Percentiles rank a stretch among this genome's conserved stretches.
These are phyloP conservation scores for Delitschia confertaspora DNA, from an alignment of 495 filamentous ascomycete species.

Conservation along the genomic window DNA sequence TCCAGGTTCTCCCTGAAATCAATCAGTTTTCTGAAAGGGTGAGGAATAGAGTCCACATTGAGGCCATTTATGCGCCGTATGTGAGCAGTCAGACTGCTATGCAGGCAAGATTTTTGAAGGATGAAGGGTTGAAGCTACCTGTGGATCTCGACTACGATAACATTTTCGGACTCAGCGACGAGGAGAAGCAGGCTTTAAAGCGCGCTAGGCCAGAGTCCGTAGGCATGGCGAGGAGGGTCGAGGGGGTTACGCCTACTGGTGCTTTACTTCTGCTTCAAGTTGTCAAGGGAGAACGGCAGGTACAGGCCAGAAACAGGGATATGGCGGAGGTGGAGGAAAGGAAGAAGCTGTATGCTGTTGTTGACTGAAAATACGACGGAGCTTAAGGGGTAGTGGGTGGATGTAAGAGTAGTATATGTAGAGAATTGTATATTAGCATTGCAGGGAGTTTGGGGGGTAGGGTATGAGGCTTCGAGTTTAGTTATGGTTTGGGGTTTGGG, in stretches of 20 bases:
- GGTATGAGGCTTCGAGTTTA: no score
- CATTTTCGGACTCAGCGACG: slow-evolving; percentile 64
- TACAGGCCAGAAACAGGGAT: slow-evolving; percentile 11
- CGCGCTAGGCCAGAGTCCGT: slow-evolving; percentile 67
- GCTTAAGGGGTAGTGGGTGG: no score
- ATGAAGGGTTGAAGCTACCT: slow-evolving; percentile 68
- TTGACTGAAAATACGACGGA: no score
- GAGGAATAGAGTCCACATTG: slow-evolving; percentile 61
- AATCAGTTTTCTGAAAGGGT: slow-evolving; percentile 47
- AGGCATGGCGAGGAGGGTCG: slow-evolving; percentile 79
- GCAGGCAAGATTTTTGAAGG: slow-evolving; percentile 57
- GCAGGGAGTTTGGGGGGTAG: no score
- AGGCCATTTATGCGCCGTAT: slow-evolving; percentile 78
- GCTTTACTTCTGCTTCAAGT: slow-evolving; percentile 48
- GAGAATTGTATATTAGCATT: no score
- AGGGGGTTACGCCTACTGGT: slow-evolving; percentile 65
- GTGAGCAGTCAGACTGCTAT: slow-evolving; percentile 57
- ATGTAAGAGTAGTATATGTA: no score
- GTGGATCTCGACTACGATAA: slow-evolving; percentile 65
- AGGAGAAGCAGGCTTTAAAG: slow-evolving; percentile 64
- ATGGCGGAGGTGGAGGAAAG: slow-evolving; percentile 20
- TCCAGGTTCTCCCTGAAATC: slow-evolving; percentile 34
- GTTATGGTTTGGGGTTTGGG: no score
- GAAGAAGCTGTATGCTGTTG: slow-evolving; percentile 25
- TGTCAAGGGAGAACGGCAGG: slow-evolving; percentile 35